Evolutionary conservation across 2,329 filamentous ascomycete genomes (phyloP), one percentile per base, ranked within the genome.

Genomic region (Fusarium staphyleae): DNA sequence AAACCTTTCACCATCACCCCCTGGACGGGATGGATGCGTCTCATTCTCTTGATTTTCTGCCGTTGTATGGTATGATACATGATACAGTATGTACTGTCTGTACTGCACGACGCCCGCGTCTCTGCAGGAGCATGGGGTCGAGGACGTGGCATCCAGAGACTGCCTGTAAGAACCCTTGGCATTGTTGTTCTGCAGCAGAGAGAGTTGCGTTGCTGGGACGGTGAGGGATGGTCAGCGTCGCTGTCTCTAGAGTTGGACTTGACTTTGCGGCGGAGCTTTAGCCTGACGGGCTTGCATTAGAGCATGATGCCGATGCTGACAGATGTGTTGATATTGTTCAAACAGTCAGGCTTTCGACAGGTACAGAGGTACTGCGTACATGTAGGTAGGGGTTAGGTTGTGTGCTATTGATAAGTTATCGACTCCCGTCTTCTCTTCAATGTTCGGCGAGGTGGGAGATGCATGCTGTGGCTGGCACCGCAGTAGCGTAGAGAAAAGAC

Each of bases 401-500:
- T 39, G 35, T 24, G 15, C 15, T 19, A 60, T 57, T 60, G 51
- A 36, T 52, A 52, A 22, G 19, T 22, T 22, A n/a, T n/a, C n/a
- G n/a, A n/a, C 19, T 7, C 7, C 19, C 7, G 4, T 22, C 19
- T 22, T 22, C 33, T 34, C 41, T 41, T 39, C n/a, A n/a, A n/a
- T 45, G 45, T 41, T 52, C 39, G 47, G 52, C 42, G 49, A 63
- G 39, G 7, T 2, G 32, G n/a, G 5, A 46, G 43, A 41, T 48
- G 54, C 59, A 63, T 60, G 60, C 45, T 55, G 53, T 63, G 48
- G 55, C 55, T 44, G 43, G 49, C 56, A 55, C 50, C 54, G 53
- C 60, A 63, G 60, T 55, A 63, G 61, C 59, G 48, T 49, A 47
- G 16, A 53, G 48, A 55, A 63, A 57, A 52, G 65, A 67, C 65